Percentiles rank a stretch among this genome's conserved stretches.
phyloP scores from a whole-genome alignment of 345 rosid genomes.

The Salix caprea region DNA sequence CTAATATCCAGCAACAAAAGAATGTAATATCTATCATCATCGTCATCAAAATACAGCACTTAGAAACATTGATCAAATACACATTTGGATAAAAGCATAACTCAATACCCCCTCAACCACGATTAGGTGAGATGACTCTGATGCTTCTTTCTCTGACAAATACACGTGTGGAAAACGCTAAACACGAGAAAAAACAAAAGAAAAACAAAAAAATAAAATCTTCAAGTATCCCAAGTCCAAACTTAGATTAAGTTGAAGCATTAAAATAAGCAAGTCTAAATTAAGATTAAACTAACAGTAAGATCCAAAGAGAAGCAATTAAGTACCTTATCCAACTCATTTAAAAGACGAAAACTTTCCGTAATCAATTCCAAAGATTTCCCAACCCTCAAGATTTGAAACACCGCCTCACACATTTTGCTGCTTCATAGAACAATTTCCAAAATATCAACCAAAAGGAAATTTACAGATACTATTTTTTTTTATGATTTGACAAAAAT shows the following conservation, averaged over 20 bases:
- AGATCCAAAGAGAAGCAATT: neutral
- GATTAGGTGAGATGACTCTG: constrained; percentile 24
- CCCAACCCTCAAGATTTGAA: constrained; percentile 55
- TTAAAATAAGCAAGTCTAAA: neutral
- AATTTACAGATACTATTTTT: neutral
- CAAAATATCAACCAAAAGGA: neutral
- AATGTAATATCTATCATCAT: neutral
- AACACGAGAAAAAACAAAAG: neutral
- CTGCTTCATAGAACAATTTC: constrained; percentile 42
- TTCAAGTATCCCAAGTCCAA: neutral
- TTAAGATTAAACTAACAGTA: neutral
- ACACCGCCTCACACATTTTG: constrained; percentile 70
- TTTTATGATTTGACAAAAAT: neutral
- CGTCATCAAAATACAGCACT: neutral
- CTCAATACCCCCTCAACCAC: constrained; percentile 49
- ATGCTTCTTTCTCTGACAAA: constrained; percentile 18
- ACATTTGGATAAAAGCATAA: neutral
- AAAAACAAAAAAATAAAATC: neutral
- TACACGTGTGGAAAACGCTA: constrained; percentile 53
- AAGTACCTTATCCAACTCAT: constrained; percentile 54
- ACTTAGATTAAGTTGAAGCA: no score
- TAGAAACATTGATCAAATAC: neutral
- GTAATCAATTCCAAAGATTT: constrained; percentile 58
- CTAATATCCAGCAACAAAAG: constrained; percentile 25
- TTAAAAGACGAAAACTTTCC: constrained; percentile 68